Evolutionary conservation across 2,329 filamentous ascomycete species (phyloP).

Genomic region (Ustilaginoidea virens): DNA sequence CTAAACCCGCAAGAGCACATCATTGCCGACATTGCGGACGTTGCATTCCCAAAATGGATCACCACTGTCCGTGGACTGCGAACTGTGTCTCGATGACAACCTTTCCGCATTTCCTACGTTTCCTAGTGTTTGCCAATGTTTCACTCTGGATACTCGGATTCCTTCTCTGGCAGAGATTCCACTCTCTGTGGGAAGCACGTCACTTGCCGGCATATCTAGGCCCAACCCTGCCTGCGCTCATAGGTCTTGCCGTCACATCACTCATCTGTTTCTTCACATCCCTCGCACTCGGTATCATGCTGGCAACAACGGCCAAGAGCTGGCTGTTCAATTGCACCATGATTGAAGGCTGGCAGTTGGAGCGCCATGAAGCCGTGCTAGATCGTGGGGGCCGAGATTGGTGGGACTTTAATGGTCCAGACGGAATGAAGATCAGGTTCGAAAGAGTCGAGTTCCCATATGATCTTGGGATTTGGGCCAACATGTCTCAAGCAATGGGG

Average conservation of each 20-base stretch:
- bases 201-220: slow-evolving; percentile 60
- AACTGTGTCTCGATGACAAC: slow-evolving; percentile 75
- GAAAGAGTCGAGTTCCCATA: slow-evolving; percentile 65
- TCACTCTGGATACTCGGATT: slow-evolving; percentile 46
- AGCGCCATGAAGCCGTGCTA: slow-evolving; percentile 44
- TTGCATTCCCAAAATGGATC: slow-evolving; percentile 71
- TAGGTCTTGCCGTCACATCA: slow-evolving; percentile 43
- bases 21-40: slow-evolving; percentile 65
- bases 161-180: slow-evolving; percentile 44
- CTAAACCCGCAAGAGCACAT: slow-evolving; percentile 64
- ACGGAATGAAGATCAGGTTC: slow-evolving; percentile 30
- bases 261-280: slow-evolving; percentile 42
- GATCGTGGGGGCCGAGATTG: slow-evolving; percentile 29
- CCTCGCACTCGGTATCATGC: slow-evolving; percentile 48
- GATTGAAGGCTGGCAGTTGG: slow-evolving; percentile 66
- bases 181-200: slow-evolving; percentile 47
- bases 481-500: slow-evolving; percentile 65
- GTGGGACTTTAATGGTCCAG: slow-evolving; percentile 23
- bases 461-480: slow-evolving; percentile 60
- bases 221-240: slow-evolving; percentile 42
- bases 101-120: slow-evolving; percentile 70
- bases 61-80: slow-evolving; percentile 73
- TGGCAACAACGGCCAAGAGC: slow-evolving; percentile 44
- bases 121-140: slow-evolving; percentile 53
- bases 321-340: slow-evolving; percentile 59